Evolutionary conservation across 768 basidiomycete species (phyloP).

Genomic region (Glaciozyma martinii): DNA sequence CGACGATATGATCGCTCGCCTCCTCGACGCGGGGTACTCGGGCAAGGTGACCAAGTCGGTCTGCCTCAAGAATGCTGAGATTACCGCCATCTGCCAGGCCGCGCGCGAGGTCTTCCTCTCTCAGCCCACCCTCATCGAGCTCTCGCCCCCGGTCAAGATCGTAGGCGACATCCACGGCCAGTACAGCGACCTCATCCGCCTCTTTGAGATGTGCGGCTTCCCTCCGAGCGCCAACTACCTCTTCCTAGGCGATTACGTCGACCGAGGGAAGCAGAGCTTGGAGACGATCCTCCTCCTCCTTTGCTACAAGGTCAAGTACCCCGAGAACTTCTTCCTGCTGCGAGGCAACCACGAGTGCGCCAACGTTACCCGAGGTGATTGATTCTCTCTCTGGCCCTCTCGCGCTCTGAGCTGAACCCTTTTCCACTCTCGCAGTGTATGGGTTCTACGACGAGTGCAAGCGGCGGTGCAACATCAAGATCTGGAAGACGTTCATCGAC

Average conservation of each 20-base stretch:
- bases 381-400: neutral
- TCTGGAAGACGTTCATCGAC: slow-evolving; percentile 99
- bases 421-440: slow-evolving; percentile 57
- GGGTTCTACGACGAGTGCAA: slow-evolving; percentile 99
- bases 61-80: slow-evolving; percentile 85
- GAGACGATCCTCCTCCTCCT: slow-evolving; percentile 93
- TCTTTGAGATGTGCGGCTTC: slow-evolving; percentile 99
- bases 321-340: slow-evolving; percentile 97
- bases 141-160: slow-evolving; percentile 97
- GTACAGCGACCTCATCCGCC: slow-evolving; percentile 93
- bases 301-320: slow-evolving; percentile 99
- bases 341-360: slow-evolving; percentile 99
- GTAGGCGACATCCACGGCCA: slow-evolving; percentile 99
- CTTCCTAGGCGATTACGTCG: slow-evolving; percentile 98
- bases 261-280: slow-evolving; percentile 94
- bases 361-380: slow-evolving; percentile 86
- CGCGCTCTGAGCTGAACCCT: neutral
- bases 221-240: slow-evolving; percentile 95
- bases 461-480: slow-evolving; percentile 97
- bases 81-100: slow-evolving; percentile 84
- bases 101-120: slow-evolving; percentile 92
- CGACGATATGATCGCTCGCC: slow-evolving; percentile 94
- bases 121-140: slow-evolving; percentile 93
- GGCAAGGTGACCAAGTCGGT: slow-evolving; percentile 95
- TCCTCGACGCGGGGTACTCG: slow-evolving; percentile 92